Base-by-base conservation (phyloP, 225 moss, liverwort and hornwort species). In the Antitrichia curtipendula region DNA sequence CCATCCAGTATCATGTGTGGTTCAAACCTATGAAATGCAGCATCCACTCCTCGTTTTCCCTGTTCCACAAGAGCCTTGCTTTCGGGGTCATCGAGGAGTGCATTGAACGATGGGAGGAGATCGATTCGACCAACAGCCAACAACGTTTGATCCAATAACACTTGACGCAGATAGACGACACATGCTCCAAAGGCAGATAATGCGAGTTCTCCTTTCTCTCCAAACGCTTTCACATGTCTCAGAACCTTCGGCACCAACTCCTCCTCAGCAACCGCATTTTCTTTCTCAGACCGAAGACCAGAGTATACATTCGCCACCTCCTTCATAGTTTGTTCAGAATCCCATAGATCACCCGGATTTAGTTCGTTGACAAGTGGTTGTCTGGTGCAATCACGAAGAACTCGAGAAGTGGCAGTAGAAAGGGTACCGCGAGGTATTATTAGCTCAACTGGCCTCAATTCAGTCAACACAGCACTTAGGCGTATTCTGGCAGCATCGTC, bases 391-490 rank as follows among this genome's bases (percentile, higher is more conserved):
- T 96, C 95, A 64, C 95, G 96, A 75, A 99, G 91, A 56, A 94
- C 99, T 88, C 96, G 93, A 88, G 95, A 95, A 71, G 97, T 99
- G 80, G 95, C 92, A 81, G 91, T 90, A 36, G 94, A 87, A 82
- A 99, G 96, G 62, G 94, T 72, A 66, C 95, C 93, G 27, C 95
- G 95, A 70, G 97, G 99, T 71, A 92, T 89, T 57, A 99, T 90
- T 56, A 97, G 81, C 89, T 99, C 99, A 87, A 97, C 99, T 86
- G 99, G 99, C 84, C 99, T 95, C 84, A 94, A 85, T 89, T 99
- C 97, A 73, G 95, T 91, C 45, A 99, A 87, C 57, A 97, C 90
- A 77, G 95, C 95, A 85, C 96, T 92, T 34, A 99, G 78, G 49
- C 92, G 90, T 64, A 94, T 90, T 88, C 99, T 95, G 77, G 96